A percentile compares a stretch with the other conserved stretches of the same genome.
Evolutionary conservation across 73 alveolate genomes (phyloP).

Genomic region (Paramecium primaurelia): DNA sequence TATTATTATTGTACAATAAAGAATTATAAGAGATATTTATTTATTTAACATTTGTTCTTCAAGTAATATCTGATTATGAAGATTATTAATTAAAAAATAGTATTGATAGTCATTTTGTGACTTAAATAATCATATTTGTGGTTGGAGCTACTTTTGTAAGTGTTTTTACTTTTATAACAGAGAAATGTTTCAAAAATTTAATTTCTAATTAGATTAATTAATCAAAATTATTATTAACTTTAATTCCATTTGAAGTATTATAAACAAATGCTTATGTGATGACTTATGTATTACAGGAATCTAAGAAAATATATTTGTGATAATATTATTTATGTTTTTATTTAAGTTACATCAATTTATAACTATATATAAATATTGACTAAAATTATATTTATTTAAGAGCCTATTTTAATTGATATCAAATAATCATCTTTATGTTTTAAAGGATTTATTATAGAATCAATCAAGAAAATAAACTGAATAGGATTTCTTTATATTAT

Average conservation of each 20-base stretch:
- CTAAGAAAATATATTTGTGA: background rate
- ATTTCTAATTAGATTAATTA: background rate
- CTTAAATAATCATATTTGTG: background rate
- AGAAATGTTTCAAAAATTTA: background rate
- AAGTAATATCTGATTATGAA: background rate
- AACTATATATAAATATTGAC: too few relatives aligned
- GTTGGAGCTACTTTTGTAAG: background rate
- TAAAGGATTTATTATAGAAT: background rate
- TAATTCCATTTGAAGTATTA: background rate
- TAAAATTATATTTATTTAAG: too few relatives aligned
- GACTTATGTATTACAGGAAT: background rate
- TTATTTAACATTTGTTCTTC: background rate
- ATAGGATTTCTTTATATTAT: background rate
- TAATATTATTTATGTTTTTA: background rate
- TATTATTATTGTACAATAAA: background rate
- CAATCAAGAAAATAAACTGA: background rate
- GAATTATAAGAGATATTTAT: background rate
- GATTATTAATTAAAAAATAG: background rate
- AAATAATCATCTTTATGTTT: too few relatives aligned
- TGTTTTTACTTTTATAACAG: background rate
- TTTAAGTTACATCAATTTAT: background rate
- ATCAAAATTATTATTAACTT: background rate
- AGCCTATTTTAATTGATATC: too few relatives aligned
- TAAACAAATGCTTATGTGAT: background rate
- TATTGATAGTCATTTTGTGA: background rate